These are phyloP conservation scores for Suillus ampliporus DNA, from an alignment of 768 basidiomycete species.

Conservation along the genomic window DNA sequence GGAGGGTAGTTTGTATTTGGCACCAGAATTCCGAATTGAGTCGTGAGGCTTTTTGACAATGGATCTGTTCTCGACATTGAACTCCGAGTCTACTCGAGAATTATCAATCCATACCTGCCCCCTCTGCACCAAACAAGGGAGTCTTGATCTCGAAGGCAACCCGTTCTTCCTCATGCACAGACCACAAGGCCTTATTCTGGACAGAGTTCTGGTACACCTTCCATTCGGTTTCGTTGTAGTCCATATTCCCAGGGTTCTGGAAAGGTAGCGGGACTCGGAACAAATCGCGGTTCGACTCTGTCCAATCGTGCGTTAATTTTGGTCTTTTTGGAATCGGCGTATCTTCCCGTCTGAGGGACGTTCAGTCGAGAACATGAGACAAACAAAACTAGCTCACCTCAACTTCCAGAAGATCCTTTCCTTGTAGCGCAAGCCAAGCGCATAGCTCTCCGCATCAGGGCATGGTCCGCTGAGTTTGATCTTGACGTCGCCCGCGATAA, in stretches of 20 bases:
- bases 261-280: background rate
- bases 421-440: conserved; percentile 8
- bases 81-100: conserved; percentile 10
- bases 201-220: background rate
- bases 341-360: conserved; percentile 1
- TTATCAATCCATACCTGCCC: background rate
- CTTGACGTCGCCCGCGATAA: conserved; percentile 5
- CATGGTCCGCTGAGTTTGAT: conserved; percentile 6
- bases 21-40: conserved; percentile 21
- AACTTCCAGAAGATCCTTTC: conserved; percentile 4
- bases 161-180: conserved; percentile 24
- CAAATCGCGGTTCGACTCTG: background rate
- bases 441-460: background rate
- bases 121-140: background rate
- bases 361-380: background rate
- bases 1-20: conserved; percentile 31
- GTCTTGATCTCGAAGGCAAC: conserved; percentile 22
- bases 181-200: conserved; percentile 21
- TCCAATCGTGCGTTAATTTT: background rate
- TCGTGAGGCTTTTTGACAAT: background rate
- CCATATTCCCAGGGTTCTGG: no score
- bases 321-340: conserved; percentile 5
- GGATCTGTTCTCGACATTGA: background rate
- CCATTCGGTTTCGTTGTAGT: conserved; percentile 1
- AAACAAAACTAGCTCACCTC: background rate